Evolutionary conservation across 2,329 filamentous ascomycete genomes (phyloP).

Genomic region (Alternaria arbusti): DNA sequence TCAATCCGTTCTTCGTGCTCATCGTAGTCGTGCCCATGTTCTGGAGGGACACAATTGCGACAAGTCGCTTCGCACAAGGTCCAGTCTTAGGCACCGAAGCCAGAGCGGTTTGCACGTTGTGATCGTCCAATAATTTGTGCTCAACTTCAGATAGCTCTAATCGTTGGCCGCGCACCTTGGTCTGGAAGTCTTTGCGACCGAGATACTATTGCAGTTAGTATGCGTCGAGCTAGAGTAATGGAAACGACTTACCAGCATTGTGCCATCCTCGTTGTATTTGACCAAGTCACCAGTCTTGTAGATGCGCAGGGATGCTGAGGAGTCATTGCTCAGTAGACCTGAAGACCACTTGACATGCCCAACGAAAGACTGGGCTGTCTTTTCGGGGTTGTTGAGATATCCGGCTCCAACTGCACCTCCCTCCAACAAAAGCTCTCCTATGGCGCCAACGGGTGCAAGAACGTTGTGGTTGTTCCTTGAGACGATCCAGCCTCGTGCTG

Average conservation of each 20-base stretch:
- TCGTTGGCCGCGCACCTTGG: conserved; percentile 52
- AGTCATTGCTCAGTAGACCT: not conserved
- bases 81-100: conserved; percentile 37
- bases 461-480: conserved; percentile 41
- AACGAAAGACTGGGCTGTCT: conserved; percentile 37
- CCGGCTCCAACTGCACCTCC: conserved; percentile 42
- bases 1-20: conserved; percentile 5
- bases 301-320: conserved; percentile 15
- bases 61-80: conserved; percentile 41
- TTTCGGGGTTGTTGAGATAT: conserved; percentile 42
- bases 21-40: conserved; percentile 8
- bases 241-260: conserved; percentile 19
- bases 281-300: conserved; percentile 49
- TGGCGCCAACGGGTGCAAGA: conserved; percentile 47
- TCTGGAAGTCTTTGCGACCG: conserved; percentile 42
- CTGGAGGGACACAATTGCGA: conserved; percentile 37
- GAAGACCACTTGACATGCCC: conserved; percentile 28
- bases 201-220: conserved; percentile 21
- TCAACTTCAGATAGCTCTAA: conserved; percentile 56
- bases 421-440: conserved; percentile 53
- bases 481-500: conserved; percentile 48
- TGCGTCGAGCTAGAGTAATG: not conserved
- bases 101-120: conserved; percentile 35
- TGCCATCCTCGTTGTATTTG: conserved; percentile 46
- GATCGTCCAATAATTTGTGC: conserved; percentile 48